Base-by-base conservation (phyloP, 371 early-diverging fungal genomes). In the Mucor irregularis region DNA sequence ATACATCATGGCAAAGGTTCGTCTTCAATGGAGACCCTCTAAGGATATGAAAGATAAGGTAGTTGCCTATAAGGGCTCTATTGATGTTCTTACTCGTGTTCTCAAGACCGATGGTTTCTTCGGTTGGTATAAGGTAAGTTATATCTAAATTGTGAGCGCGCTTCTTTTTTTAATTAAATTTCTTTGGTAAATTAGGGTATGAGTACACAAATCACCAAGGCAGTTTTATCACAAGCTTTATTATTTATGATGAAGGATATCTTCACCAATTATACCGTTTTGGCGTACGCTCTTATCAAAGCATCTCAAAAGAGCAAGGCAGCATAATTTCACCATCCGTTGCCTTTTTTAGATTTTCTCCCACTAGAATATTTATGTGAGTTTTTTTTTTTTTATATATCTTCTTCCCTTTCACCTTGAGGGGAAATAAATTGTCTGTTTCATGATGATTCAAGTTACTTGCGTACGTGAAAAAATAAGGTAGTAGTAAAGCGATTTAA, bases 1-100 rank as follows among this genome's bases (percentile, higher is more conserved):
- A 24, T 97, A 96, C 69, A 98, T 98, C 68, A 96, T 96, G 96
- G 97, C 98, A 53, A 98, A 98, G 66, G 92, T 93, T 13, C 80
- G 95, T 49, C 81, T 97, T 65, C 97, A 97, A 69, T 97, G 96
- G 95, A 90, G 89, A 64, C 93, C 95, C 11, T 84, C 89, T 46
- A 86, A 85, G 63, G 79, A 75, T 7, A 66, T 66, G 56, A 53
- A 71, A 22, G 82, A 81, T 39, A 68, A 80, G 42, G 65, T 74
- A 1, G 59, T 65, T 19, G 78, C 74, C 9, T 96, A 97, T 77
- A 90, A 74, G 37, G 86, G 90, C 54, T 81, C 93, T n/a, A 61
- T 90, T 25, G 97, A 97, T 74, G 91, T 98, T 4, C 77, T 98
- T 50, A 58, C 69, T 44, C 91, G 93, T 62, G 90, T 92, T 17